Evolutionary conservation across 495 filamentous ascomycete species (phyloP).

Genomic region (Geoglossum glabrum): DNA sequence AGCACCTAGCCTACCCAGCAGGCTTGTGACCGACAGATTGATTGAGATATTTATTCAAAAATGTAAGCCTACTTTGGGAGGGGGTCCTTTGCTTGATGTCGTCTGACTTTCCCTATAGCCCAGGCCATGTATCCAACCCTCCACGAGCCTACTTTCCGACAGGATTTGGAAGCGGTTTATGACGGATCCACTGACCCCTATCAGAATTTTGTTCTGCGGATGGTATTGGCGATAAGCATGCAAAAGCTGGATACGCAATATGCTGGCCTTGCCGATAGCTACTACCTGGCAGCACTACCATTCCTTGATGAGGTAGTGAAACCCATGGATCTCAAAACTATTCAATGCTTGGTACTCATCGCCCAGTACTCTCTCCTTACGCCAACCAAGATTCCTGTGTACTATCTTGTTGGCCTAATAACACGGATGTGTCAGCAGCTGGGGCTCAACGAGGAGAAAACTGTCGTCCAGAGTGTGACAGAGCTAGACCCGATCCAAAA

Average conservation of each 20-base stretch:
- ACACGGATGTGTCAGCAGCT: slow-evolving; percentile 71
- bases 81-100: background rate
- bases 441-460: slow-evolving; percentile 67
- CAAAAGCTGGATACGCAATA: slow-evolving; percentile 68
- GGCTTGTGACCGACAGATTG: slow-evolving; percentile 45
- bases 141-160: slow-evolving; percentile 60
- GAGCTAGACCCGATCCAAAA: slow-evolving; percentile 43
- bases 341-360: slow-evolving; percentile 80
- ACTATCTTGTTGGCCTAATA: slow-evolving; percentile 76
- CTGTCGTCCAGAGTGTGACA: slow-evolving; percentile 25
- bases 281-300: slow-evolving; percentile 70
- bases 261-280: slow-evolving; percentile 73
- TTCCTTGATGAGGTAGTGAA: slow-evolving; percentile 58
- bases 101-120: slow-evolving; percentile 31
- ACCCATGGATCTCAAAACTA: slow-evolving; percentile 61
- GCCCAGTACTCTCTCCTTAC: slow-evolving; percentile 83
- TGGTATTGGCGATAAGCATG: slow-evolving; percentile 83
- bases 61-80: slow-evolving; percentile 29
- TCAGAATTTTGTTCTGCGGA: slow-evolving; percentile 65
- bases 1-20: slow-evolving; percentile 45
- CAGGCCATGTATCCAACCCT: slow-evolving; percentile 70
- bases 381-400: slow-evolving; percentile 71
- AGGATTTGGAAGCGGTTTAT: slow-evolving; percentile 63
- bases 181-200: slow-evolving; percentile 52
- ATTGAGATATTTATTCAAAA: slow-evolving; percentile 64